phyloP scores from a whole-genome alignment of 2,329 filamentous ascomycete species.

The Aureobasidium mangrovei region DNA sequence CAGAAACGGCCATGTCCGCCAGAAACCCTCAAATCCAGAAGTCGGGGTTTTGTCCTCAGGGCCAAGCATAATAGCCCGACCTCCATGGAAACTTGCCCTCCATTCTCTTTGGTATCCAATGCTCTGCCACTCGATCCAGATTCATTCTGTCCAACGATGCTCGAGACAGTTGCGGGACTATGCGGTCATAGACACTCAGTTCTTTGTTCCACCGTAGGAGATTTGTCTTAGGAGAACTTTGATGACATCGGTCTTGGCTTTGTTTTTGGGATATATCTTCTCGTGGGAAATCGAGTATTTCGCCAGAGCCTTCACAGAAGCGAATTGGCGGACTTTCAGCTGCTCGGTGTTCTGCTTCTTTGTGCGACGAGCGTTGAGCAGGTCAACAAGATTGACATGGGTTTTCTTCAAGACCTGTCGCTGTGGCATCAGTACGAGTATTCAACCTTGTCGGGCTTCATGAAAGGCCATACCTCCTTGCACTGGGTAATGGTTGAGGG shows the following conservation, averaged over 20 bases:
- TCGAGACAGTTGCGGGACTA: too few species aligned
- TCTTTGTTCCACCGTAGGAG: too few species aligned
- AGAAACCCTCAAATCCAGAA: too few species aligned
- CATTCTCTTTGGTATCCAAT: too few species aligned
- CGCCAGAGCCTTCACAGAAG: background rate
- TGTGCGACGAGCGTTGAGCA: slow-evolving; percentile 10
- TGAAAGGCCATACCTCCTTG: slow-evolving; percentile 14
- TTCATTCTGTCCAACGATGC: background rate
- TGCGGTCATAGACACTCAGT: too few species aligned
- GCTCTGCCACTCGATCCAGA: too few species aligned
- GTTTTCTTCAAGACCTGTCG: slow-evolving; percentile 14
- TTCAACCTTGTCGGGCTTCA: background rate
- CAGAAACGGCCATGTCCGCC: too few species aligned
- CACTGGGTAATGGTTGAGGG: slow-evolving; percentile 12
- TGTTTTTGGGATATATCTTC: slow-evolving; percentile 5
- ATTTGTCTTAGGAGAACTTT: slow-evolving; percentile 12
- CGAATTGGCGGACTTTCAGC: slow-evolving; percentile 8
- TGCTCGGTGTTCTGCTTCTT: background rate
- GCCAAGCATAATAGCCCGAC: too few species aligned
- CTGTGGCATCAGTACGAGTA: too few species aligned
- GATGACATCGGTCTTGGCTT: slow-evolving; percentile 15
- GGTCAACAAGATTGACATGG: slow-evolving; percentile 17
- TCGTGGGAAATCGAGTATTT: slow-evolving; percentile 9
- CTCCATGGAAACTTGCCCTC: too few species aligned
- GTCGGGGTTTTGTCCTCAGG: too few species aligned